Evolutionary conservation across 345 rosid genomes (phyloP), one percentile per base, ranked within the genome.

Genomic region (Laguncularia racemosa): DNA sequence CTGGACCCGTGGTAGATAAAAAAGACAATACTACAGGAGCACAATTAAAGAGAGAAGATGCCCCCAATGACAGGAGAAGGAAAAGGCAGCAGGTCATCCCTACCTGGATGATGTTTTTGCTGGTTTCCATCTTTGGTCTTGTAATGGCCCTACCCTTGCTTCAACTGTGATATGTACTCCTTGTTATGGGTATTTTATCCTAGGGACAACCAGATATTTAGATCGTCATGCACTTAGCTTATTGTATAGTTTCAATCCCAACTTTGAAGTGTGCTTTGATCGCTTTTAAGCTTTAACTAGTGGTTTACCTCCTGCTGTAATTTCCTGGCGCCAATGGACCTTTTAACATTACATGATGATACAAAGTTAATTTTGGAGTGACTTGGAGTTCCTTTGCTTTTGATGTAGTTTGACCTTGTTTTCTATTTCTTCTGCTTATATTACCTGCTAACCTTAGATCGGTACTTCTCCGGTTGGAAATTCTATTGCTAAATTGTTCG

Each of bases 91-190:
- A 78, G 52, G 57, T 82, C 23, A 76, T 90, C 20, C 96, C 99
- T 6, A 79, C 96, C 14, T 88, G 99, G 97, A 66, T 88, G 79
- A 70, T 85, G 84, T 49, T 95, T 53, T 67, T 89, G 72, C 84
- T 95, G 69, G 75, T 95, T 61, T 95, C 97, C 9, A 75, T 88
- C 67, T 84, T 90, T 33, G 97, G 99, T 38, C 60, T 90, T 16
- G 95, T 95, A 59, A 95, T 95, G 99, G 91, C 99, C 1, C 73
- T 95, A 73, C 99, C 99, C 20, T 73, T 95, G 67, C 96, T 95
- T 59, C 97, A 95, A 66, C 91, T 85, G 65, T 90, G 76, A 86
- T 47, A 14, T 19, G 13, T 21, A 38, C 48, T 40, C 12, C 12
- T 19, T 4, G 12, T 46, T 23, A 12, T 38, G 20, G 18, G 26